phyloP scores from a whole-genome alignment of 495 filamentous ascomycete species.

The Daldinia concentrica region DNA sequence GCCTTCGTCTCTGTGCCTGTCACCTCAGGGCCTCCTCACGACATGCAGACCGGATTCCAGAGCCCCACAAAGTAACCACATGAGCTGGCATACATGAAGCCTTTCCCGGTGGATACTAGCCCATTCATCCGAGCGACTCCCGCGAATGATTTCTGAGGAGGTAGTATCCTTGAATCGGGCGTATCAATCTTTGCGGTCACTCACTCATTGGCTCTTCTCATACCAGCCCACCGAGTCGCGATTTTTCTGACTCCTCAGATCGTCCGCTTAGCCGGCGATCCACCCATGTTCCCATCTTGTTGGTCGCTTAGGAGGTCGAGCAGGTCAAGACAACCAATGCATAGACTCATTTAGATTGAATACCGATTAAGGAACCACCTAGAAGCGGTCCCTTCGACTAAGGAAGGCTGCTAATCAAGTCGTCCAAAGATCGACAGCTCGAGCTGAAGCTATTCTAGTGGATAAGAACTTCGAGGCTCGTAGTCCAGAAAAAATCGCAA shows the following conservation, averaged over 20 bases:
- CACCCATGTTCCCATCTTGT: conserved; percentile 30
- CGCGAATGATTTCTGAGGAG: conserved; percentile 43
- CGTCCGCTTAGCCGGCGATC: conserved; percentile 40
- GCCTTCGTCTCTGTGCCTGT: conserved; percentile 33
- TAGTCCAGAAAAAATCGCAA: conserved; percentile 14
- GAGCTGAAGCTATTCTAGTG: conserved; percentile 18
- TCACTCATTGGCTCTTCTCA: conserved; percentile 32
- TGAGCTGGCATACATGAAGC: conserved; percentile 47
- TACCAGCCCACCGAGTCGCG: conserved; percentile 38
- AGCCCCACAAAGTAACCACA: conserved; percentile 46
- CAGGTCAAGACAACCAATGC: conserved; percentile 21
- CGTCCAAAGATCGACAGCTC: conserved; percentile 15
- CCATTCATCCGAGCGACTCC: conserved; percentile 43
- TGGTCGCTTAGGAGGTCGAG: conserved; percentile 22
- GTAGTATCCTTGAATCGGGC: conserved; percentile 44
- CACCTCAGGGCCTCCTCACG: conserved; percentile 40
- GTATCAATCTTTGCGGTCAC: conserved; percentile 39
- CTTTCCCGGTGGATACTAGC: conserved; percentile 46
- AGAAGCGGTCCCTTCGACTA: conserved; percentile 20
- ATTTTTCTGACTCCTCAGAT: conserved; percentile 42
- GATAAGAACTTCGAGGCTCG: conserved; percentile 11
- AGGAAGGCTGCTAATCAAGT: conserved; percentile 19
- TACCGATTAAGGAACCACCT: conserved; percentile 13
- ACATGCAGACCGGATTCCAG: conserved; percentile 36
- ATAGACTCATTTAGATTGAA: conserved; percentile 35